A percentile compares a stretch with the other conserved stretches of the same genome.
Conservation (phyloP, 768 basidiomycete species). For the Tricholoma terreum region DNA sequence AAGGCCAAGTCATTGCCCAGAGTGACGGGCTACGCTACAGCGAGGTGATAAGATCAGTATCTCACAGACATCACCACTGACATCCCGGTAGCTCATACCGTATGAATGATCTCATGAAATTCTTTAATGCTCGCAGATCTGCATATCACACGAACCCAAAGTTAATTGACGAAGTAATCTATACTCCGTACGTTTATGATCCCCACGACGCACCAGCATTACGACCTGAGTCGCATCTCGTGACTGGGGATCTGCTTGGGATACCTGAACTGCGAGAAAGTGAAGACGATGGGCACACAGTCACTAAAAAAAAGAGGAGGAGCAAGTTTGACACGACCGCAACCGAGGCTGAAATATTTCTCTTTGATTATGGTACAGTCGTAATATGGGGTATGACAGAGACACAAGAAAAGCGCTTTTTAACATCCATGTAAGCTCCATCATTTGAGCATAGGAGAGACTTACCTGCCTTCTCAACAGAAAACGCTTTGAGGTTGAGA, state of each 20-base stretch:
- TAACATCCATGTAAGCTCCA: slow-evolving; percentile 78
- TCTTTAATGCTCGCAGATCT: slow-evolving; percentile 78
- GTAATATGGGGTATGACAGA: slow-evolving; percentile 99
- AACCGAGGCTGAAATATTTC: slow-evolving; percentile 82
- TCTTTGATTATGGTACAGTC: slow-evolving; percentile 92
- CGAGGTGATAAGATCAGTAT: slow-evolving; percentile 52
- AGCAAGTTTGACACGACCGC: slow-evolving; percentile 67
- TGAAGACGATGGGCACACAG: slow-evolving; percentile 27
- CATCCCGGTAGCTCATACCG: slow-evolving; percentile 69
- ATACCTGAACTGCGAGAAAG: slow-evolving; percentile 60
- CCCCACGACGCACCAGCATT: slow-evolving; percentile 32
- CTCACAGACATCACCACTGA: neutral
- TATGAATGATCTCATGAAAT: slow-evolving; percentile 83
- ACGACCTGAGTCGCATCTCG: slow-evolving; percentile 24
- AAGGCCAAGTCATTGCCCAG: slow-evolving; percentile 89
- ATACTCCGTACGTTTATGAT: slow-evolving; percentile 87
- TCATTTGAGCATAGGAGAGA: neutral
- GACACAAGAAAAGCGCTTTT: slow-evolving; percentile 83
- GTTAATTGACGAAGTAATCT: slow-evolving; percentile 89
- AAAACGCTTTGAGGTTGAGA: slow-evolving; percentile 92
- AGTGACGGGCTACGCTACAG: slow-evolving; percentile 96
- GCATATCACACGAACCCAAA: slow-evolving; percentile 86
- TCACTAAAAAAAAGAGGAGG: slow-evolving; percentile 46
- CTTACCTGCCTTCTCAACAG: slow-evolving; percentile 37
- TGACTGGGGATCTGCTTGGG: slow-evolving; percentile 77